phyloP scores from a whole-genome alignment of 352 stramenopile species.

The Phytophthora rubi region DNA sequence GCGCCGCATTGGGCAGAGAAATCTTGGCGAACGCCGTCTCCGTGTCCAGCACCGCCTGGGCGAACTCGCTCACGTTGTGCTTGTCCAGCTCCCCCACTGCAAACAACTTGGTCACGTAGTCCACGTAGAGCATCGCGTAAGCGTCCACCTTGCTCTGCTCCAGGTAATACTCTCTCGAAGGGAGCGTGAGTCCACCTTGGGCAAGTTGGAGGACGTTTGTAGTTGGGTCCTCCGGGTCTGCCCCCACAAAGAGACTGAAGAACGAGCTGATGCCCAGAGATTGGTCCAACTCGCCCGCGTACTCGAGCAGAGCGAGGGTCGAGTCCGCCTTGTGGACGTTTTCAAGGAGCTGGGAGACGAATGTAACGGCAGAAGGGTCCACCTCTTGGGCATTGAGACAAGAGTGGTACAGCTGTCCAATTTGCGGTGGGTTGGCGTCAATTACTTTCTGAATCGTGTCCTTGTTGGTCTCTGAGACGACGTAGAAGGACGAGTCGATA shows the following conservation, averaged over 20 bases:
- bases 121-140: slow-evolving; percentile 50
- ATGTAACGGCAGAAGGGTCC: slow-evolving; percentile 44
- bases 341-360: slow-evolving; percentile 46
- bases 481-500: slow-evolving; percentile 67
- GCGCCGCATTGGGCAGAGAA: slow-evolving; percentile 86
- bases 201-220: slow-evolving; percentile 53
- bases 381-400: slow-evolving; percentile 56
- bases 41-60: slow-evolving; percentile 55
- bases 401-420: slow-evolving; percentile 61
- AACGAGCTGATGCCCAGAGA: slow-evolving; percentile 55
- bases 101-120: slow-evolving; percentile 59
- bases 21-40: slow-evolving; percentile 85
- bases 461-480: slow-evolving; percentile 58
- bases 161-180: slow-evolving; percentile 70
- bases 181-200: slow-evolving; percentile 70
- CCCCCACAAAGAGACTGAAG: slow-evolving; percentile 51
- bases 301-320: slow-evolving; percentile 46
- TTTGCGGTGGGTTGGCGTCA: slow-evolving; percentile 55
- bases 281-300: slow-evolving; percentile 54
- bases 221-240: slow-evolving; percentile 53
- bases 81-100: slow-evolving; percentile 43
- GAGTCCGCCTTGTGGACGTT: slow-evolving; percentile 49
- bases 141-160: slow-evolving; percentile 45
- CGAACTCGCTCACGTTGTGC: slow-evolving; percentile 48
- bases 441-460: slow-evolving; percentile 62